Base-by-base conservation (phyloP, 2,329 filamentous ascomycete species). In the Fusarium staphyleae region DNA sequence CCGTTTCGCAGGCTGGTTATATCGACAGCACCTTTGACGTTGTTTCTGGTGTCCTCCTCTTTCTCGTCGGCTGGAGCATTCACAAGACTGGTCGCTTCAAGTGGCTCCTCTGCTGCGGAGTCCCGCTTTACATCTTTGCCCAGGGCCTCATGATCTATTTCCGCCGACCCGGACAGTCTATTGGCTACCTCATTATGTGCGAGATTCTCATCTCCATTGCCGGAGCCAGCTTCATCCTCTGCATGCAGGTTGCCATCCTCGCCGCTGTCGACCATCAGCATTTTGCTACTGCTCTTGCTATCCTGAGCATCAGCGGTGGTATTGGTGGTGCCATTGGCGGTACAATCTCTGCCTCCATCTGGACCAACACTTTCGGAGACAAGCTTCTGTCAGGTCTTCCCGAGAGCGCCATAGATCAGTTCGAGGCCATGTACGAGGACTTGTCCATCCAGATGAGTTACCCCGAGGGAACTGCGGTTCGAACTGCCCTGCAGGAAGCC, bases 401-500 rank as follows among this genome's bases (percentile, higher is more conserved):
- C 0, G 67, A 54, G 5, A 57, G 61, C 2, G 69, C 66, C 0
- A 43, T 66, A 34, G 54, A 53, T 18, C 76, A 81, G 44, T 63
- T 78, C 0, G 71, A 67, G 4, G 67, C 68, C 15, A 83, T 88
- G 39, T 87, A 85, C 52, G 77, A 77, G 6, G 77, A 79, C 58
- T 60, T 87, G 30, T 70, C 70, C 1, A 75, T 74, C 7, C 85
- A 87, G 57, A 68, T 84, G 1, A 70, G 68, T 43, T 85, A 83
- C 58, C 70, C 74, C 1, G 61, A 75, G 6, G 81, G 81, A 2
- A 75, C 65, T 8, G 69, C 74, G 0, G 73, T 72, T 10, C 69
- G 83, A 2, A 48, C 74, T 12, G 85, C 78, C 0, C 87, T 88
- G 61, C 84, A 86, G 63, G 66, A 74, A 7, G 80, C 85, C 0